Percentiles rank a stretch among this genome's conserved stretches.
phyloP scores from a whole-genome alignment of 1,139 yeast genomes.

The Zhuliangozyma parablackwelliae region DNA sequence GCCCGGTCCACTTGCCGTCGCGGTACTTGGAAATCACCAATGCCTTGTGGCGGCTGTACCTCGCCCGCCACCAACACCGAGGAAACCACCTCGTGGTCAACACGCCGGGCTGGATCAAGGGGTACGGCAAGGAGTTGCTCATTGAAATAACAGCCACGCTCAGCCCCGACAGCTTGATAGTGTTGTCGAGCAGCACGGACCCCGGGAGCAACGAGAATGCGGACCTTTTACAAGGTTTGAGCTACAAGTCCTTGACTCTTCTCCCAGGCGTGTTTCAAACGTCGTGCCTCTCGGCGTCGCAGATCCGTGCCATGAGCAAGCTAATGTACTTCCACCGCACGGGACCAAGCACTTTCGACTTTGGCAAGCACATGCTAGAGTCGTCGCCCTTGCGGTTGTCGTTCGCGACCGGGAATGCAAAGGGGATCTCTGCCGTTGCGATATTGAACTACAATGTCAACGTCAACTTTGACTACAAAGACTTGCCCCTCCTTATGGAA shows the following conservation, averaged over 20 bases:
- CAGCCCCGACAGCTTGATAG: constrained; percentile 53
- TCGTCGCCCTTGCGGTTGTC: constrained; percentile 49
- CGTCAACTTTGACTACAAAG: constrained; percentile 26
- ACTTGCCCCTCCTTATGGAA: constrained; percentile 45
- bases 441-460: constrained; percentile 29
- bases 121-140: constrained; percentile 72
- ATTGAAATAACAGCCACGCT: constrained; percentile 41
- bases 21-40: constrained; percentile 47
- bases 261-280: constrained; percentile 28
- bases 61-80: constrained; percentile 16
- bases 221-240: constrained; percentile 21
- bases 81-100: constrained; percentile 59
- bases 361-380: constrained; percentile 41
- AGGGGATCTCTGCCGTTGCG: constrained; percentile 35
- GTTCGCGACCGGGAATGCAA: constrained; percentile 16
- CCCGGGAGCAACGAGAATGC: constrained; percentile 18
- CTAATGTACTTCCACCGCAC: constrained; percentile 51
- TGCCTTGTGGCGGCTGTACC: constrained; percentile 36
- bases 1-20: constrained; percentile 68
- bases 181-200: constrained; percentile 21
- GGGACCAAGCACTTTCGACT: constrained; percentile 32
- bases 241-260: constrained; percentile 14
- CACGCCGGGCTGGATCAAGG: constrained; percentile 93
- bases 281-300: constrained; percentile 45
- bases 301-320: constrained; percentile 48